Conservation (phyloP, 345 rosid species). For the Brassica carinata region DNA sequence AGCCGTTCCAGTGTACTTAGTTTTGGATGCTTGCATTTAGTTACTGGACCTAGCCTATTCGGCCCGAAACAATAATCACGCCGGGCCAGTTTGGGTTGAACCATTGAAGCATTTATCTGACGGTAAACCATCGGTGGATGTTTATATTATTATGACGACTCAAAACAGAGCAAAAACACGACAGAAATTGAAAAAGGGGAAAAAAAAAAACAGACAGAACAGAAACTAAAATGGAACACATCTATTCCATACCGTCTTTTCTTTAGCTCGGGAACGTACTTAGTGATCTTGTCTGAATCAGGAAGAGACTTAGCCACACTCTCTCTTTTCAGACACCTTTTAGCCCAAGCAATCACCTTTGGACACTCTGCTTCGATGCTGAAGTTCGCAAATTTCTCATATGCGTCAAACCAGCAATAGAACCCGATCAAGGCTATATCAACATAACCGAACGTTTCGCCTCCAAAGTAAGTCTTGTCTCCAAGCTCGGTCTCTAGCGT, state of each 20-base stretch:
- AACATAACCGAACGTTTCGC: conserved; percentile 16
- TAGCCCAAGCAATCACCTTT: neutral
- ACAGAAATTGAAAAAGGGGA: neutral
- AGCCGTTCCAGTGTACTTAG: neutral
- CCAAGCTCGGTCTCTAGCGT: conserved; percentile 6
- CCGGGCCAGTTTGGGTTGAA: neutral
- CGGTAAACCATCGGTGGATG: neutral
- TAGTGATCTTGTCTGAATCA: neutral
- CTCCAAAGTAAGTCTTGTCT: conserved; percentile 23
- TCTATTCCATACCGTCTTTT: neutral
- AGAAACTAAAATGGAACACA: neutral
- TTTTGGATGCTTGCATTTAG: neutral
- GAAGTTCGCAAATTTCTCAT: neutral
- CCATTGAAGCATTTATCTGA: neutral
- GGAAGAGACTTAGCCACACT: conserved; percentile 14
- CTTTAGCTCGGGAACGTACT: neutral
- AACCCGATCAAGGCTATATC: conserved; percentile 25
- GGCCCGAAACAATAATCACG: neutral
- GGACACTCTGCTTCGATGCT: conserved; percentile 3
- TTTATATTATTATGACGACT: neutral
- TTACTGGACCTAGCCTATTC: neutral
- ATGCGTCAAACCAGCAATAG: conserved; percentile 7
- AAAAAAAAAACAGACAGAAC: neutral
- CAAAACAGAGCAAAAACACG: neutral
- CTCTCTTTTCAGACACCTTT: neutral